These are phyloP conservation scores for Cerioporus squamosus DNA, from an alignment of 1,284 basidiomycete species.

Conservation along the genomic window DNA sequence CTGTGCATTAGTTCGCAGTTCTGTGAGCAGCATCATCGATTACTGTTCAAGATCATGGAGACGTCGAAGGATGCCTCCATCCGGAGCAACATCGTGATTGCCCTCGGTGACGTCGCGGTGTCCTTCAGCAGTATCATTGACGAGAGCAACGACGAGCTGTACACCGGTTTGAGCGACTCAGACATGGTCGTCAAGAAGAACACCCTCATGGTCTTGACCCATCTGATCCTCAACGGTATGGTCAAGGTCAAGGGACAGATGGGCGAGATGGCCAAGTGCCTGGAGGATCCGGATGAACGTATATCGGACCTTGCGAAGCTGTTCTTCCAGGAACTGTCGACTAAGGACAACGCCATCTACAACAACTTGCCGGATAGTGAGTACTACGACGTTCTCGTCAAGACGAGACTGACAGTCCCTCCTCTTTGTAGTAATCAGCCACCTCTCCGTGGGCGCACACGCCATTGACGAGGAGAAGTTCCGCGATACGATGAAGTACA, in stretches of 20 bases:
- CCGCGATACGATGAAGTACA: conserved; percentile 92
- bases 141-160: conserved; percentile 95
- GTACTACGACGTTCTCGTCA: conserved; percentile 18
- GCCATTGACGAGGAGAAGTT: conserved; percentile 94
- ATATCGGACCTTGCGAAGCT: conserved; percentile 94
- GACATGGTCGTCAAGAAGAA: conserved; percentile 97
- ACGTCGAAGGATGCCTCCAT: conserved; percentile 89
- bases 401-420: too few species aligned
- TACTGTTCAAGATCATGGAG: conserved; percentile 94
- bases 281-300: conserved; percentile 91
- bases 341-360: conserved; percentile 99
- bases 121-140: conserved; percentile 97
- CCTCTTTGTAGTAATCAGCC: conserved; percentile 77
- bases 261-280: conserved; percentile 99
- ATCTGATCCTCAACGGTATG: conserved; percentile 98
- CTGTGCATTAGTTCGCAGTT: conserved; percentile 95
- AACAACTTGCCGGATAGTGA: conserved; percentile 94
- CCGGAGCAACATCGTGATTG: conserved; percentile 95
- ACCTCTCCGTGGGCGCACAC: conserved; percentile 91
- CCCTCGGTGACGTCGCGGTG: conserved; percentile 95
- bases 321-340: conserved; percentile 96
- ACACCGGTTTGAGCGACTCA: conserved; percentile 88
- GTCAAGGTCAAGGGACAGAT: conserved; percentile 99
- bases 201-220: conserved; percentile 98
- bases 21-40: conserved; percentile 87